Evolutionary conservation across 1,139 yeast species (phyloP), one percentile per base, ranked within the genome.

Genomic region (Geotrichum australiense): DNA sequence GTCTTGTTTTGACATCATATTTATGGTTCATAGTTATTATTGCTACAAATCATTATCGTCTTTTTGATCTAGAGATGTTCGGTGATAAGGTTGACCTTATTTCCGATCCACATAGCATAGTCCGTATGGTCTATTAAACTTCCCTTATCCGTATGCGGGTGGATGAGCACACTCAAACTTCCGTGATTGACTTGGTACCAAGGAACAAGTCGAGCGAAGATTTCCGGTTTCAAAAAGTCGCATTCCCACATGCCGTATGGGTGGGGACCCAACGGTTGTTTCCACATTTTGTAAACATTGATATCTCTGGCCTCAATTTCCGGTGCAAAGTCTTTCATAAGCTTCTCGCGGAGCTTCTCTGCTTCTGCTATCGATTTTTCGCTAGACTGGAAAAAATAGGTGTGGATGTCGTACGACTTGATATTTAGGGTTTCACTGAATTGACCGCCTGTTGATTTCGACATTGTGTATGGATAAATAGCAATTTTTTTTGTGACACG

Each of bases 211-310:
- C 53, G 55, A 2, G 64, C 49, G 47, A 61, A 66, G 2, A 58
- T 45, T 12, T 55, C 62, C 1, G 66, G 63, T 6, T 56, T 57
- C 29, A 55, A 51, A 35, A 66, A 63, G 45, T 66, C 70, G 18
- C 57, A 49, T 44, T 66, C 70, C 53, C 65, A 66, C 70, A 66
- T 66, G 4, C 62, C 67, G 38, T 52, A 57, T 0, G 80, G 76
- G 50, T 76, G 81, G 0, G 81, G 81, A 0, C 82, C 82, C 36
- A 76, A 59, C 18, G 78, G 72, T 39, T 59, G 58, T 37, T 72
- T 73, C 68, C 74, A 71, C 37, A 73, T 61, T 48, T 67, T 66
- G 56, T 65, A 63, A 4, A 74, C 66, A 39, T 76, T 50, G 20
- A 74, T 60, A 24, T 61, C 59, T 2, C 74, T 76, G 4, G 29